These are phyloP conservation scores for Vaccinium myrtillus DNA, from an alignment of 148 eudicot species.

Conservation along the genomic window DNA sequence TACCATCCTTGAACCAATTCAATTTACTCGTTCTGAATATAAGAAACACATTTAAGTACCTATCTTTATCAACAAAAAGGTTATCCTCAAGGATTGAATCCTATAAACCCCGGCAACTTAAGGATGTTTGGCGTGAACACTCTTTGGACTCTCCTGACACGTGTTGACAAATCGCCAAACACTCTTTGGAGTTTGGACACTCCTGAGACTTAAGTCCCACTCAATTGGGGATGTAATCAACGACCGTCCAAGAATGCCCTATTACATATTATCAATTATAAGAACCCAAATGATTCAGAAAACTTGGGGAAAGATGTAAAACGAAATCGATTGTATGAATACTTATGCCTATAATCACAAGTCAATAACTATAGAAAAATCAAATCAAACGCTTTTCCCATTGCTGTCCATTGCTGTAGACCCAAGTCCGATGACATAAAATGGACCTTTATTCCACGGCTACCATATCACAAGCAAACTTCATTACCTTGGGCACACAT, in stretches of 20 bases:
- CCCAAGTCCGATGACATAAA: not conserved
- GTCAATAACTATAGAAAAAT: not conserved
- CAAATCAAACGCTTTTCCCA: not conserved
- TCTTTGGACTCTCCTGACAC: too few relatives aligned
- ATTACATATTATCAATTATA: not conserved
- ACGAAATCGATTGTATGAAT: not conserved
- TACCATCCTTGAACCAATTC: not conserved
- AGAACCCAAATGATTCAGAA: not conserved
- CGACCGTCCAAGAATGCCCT: not conserved
- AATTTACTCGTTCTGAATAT: not conserved
- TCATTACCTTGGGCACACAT: not conserved
- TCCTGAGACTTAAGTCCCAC: not conserved
- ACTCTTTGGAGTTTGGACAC: too few relatives aligned
- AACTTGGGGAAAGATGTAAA: not conserved
- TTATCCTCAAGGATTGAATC: slow-evolving; percentile 4
- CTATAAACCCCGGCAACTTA: not conserved
- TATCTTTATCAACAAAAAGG: not conserved
- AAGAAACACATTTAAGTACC: not conserved
- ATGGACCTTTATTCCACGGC: not conserved
- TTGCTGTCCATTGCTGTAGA: not conserved
- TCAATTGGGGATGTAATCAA: not conserved
- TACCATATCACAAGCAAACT: not conserved
- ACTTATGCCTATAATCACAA: not conserved
- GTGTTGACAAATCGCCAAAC: too few relatives aligned
- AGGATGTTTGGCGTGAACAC: not conserved